phyloP scores from a whole-genome alignment of 768 basidiomycete species.

The Boletus speciosus region DNA sequence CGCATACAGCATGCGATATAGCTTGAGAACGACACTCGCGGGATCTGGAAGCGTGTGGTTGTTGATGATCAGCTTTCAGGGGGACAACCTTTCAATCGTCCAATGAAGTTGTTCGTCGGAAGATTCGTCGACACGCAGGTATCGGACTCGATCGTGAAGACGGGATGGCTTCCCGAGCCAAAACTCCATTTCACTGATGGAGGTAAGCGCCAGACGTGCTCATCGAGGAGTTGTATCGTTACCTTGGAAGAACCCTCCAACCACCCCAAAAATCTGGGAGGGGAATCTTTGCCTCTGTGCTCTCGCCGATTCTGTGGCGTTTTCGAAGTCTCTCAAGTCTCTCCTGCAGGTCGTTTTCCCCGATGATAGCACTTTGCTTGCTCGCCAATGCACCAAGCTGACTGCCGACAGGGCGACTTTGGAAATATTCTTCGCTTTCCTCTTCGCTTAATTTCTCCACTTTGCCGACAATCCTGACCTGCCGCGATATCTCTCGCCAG shows the following conservation, averaged over 20 bases:
- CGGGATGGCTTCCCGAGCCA: conserved; percentile 97
- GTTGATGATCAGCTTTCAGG: conserved; percentile 37
- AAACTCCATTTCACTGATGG: conserved; percentile 85
- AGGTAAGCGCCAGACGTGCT: conserved; percentile 5
- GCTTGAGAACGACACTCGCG: not conserved
- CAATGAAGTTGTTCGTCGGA: conserved; percentile 54
- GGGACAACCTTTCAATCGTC: conserved; percentile 78
- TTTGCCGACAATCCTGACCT: conserved; percentile 79
- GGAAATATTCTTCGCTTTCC: conserved; percentile 84
- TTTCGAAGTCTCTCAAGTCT: conserved; percentile 57
- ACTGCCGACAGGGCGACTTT: conserved; percentile 76
- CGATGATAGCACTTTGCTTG: conserved; percentile 77
- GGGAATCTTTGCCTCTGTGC: conserved; percentile 49
- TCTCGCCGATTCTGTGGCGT: conserved; percentile 50
- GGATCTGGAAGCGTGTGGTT: not conserved
- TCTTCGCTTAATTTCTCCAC: conserved; percentile 72
- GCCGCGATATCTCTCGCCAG: conserved; percentile 81
- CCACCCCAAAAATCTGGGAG: conserved; percentile 95
- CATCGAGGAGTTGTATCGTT: not conserved
- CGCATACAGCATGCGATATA: not conserved
- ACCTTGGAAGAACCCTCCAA: conserved; percentile 92
- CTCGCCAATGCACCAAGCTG: conserved; percentile 93
- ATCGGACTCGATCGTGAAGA: conserved; percentile 85
- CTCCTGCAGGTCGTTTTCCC: conserved; percentile 63
- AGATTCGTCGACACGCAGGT: conserved; percentile 52